A percentile compares a stretch with the other conserved stretches of the same genome.
phyloP scores from a whole-genome alignment of 2,329 filamentous ascomycete genomes.

The Berkeleyomyces rouxiae region DNA sequence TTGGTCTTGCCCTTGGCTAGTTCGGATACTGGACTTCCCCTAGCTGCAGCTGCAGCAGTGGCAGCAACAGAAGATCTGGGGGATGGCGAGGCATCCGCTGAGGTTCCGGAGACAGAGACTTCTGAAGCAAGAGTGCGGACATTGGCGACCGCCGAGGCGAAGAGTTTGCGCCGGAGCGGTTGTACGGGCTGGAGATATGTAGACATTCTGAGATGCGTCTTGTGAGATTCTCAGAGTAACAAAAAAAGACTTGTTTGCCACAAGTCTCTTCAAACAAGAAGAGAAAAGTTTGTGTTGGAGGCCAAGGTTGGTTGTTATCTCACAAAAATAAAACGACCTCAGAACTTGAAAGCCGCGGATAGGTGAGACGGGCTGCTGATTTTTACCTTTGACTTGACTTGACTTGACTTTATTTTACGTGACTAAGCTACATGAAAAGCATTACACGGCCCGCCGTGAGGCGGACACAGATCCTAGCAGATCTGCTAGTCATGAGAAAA shows the following conservation, averaged over 20 bases:
- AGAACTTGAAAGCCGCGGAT: neutral
- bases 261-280: too few relatives aligned
- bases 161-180: slow-evolving; percentile 26
- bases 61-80: slow-evolving; percentile 10
- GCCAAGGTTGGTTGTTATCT: neutral
- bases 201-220: slow-evolving; percentile 18
- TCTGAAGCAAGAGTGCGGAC: slow-evolving; percentile 31
- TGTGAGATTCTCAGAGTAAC: neutral
- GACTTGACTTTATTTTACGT: too few relatives aligned
- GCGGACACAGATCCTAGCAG: too few relatives aligned
- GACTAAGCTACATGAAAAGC: too few relatives aligned
- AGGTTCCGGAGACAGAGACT: slow-evolving; percentile 22
- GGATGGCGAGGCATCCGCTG: slow-evolving; percentile 11
- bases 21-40: slow-evolving; percentile 13
- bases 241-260: neutral
- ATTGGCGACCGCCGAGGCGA: slow-evolving; percentile 21
- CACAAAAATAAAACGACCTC: neutral
- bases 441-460: too few relatives aligned
- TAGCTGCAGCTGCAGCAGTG: slow-evolving; percentile 13
- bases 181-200: slow-evolving; percentile 27
- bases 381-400: too few relatives aligned
- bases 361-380: neutral
- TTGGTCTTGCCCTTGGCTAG: slow-evolving; percentile 21
- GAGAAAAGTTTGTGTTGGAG: neutral
- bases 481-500: too few relatives aligned